phyloP scores from a whole-genome alignment of 768 basidiomycete genomes.

The Psilocybe cyanescens region DNA sequence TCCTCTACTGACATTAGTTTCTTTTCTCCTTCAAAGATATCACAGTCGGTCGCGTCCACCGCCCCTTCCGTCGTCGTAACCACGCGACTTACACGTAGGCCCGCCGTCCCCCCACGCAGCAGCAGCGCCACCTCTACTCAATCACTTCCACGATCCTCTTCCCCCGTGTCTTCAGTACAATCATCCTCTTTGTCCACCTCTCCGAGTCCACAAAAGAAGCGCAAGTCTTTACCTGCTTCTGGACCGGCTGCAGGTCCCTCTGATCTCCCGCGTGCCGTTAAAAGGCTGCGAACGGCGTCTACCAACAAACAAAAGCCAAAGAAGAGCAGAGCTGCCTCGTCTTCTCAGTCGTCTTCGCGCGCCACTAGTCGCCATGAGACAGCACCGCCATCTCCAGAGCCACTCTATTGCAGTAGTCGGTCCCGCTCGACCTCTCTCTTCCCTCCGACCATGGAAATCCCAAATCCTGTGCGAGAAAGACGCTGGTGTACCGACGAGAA shows the following conservation, averaged over 20 bases:
- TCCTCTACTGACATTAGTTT: constrained; percentile 29
- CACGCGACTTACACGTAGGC: constrained; percentile 32
- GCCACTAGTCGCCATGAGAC: constrained; percentile 43
- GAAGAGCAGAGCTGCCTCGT: constrained; percentile 33
- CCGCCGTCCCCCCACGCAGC: constrained; percentile 20
- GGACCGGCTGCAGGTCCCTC: constrained; percentile 10
- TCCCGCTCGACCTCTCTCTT: constrained; percentile 70
- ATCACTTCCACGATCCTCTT: constrained; percentile 18
- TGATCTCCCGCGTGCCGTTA: constrained; percentile 42
- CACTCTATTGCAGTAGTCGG: constrained; percentile 59
- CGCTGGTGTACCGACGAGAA: constrained; percentile 57
- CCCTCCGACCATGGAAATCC: constrained; percentile 39
- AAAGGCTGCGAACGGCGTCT: constrained; percentile 38
- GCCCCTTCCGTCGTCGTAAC: constrained; percentile 31
- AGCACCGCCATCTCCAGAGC: constrained; percentile 50
- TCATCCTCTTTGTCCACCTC: constrained; percentile 22
- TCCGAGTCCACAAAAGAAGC: constrained; percentile 34
- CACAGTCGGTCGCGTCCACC: constrained; percentile 33
- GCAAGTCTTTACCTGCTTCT: constrained; percentile 33
- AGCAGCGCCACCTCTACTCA: constrained; percentile 15
- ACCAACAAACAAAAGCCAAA: constrained; percentile 25
- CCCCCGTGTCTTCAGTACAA: constrained; percentile 19
- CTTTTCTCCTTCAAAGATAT: constrained; percentile 34
- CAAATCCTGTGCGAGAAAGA: constrained; percentile 40
- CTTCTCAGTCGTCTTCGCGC: constrained; percentile 44